Evolutionary conservation across 257 asterid species (phyloP).

Genomic region (Nicotiana otophora): DNA sequence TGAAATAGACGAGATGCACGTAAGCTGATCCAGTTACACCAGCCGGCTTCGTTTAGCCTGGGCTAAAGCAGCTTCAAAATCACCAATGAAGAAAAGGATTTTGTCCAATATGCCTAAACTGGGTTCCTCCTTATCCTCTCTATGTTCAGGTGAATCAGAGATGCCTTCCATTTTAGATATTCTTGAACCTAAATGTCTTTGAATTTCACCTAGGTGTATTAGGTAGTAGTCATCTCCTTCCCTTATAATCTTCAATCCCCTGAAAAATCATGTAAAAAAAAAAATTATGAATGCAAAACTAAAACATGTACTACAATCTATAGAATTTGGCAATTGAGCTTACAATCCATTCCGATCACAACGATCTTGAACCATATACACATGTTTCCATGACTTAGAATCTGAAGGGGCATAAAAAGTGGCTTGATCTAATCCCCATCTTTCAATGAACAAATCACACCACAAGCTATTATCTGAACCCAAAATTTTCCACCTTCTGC

Average conservation of each 20-base stretch:
- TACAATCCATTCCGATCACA: constrained; percentile 78
- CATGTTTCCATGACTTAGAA: constrained; percentile 70
- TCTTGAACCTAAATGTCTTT: constrained; percentile 60
- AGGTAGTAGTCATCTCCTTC: constrained; percentile 74
- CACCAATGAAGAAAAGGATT: constrained; percentile 78
- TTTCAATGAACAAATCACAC: constrained; percentile 54
- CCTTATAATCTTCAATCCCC: constrained; percentile 78
- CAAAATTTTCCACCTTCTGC: constrained; percentile 71
- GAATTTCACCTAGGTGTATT: constrained; percentile 72
- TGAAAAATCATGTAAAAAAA: constrained; percentile 16
- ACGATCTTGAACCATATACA: constrained; percentile 61
- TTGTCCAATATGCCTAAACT: constrained; percentile 50
- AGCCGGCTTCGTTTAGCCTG: constrained; percentile 51
- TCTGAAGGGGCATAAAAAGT: constrained; percentile 48
- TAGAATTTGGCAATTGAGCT: constrained; percentile 21
- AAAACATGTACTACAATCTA: neutral
- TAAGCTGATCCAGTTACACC: constrained; percentile 10
- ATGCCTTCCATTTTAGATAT: constrained; percentile 14
- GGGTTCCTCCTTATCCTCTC: constrained; percentile 24
- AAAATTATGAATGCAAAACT: neutral
- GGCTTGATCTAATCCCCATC: constrained; percentile 69
- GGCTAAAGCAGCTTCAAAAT: constrained; percentile 60
- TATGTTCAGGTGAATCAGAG: neutral
- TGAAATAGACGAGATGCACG: neutral
- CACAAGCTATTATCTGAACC: constrained; percentile 55